Percentiles rank a stretch among this genome's conserved stretches.
phyloP scores from a whole-genome alignment of 2,329 filamentous ascomycete genomes.

The Sclerotiophoma versabilis region DNA sequence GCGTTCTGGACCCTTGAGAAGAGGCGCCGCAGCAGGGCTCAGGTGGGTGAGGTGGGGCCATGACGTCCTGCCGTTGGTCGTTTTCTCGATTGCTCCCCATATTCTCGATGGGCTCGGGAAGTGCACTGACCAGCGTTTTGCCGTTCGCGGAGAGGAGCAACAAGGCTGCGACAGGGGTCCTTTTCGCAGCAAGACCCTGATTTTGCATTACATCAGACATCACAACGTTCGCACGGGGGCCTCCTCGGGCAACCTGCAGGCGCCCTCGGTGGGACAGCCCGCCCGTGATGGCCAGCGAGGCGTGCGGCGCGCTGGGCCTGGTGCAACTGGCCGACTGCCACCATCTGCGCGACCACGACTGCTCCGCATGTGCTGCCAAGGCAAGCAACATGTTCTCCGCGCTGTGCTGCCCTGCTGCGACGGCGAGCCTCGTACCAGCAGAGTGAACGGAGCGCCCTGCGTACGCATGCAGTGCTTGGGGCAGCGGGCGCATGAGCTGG shows the following conservation, averaged over 20 bases:
- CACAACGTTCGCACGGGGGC: constrained; percentile 19
- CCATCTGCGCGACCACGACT: background rate
- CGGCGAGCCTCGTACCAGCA: background rate
- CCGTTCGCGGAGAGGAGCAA: constrained; percentile 16
- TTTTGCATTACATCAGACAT: constrained; percentile 31
- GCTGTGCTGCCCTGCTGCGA: background rate
- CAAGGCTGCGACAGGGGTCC: constrained; percentile 19
- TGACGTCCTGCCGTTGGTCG: constrained; percentile 25
- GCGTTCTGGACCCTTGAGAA: constrained; percentile 16
- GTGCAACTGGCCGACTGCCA: background rate
- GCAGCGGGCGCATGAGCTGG: constrained; percentile 14
- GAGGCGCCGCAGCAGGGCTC: constrained; percentile 19
- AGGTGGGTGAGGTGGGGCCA: constrained; percentile 18
- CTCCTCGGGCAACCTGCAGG: constrained; percentile 10
- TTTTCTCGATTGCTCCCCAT: constrained; percentile 23
- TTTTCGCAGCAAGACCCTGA: constrained; percentile 29
- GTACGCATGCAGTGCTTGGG: background rate
- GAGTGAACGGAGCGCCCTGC: background rate
- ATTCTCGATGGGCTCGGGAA: constrained; percentile 24
- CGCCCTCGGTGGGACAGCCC: constrained; percentile 3
- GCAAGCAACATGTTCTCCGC: background rate
- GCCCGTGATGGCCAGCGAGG: background rate
- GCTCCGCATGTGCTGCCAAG: background rate
- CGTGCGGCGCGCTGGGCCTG: background rate
- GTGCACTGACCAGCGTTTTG: constrained; percentile 7